Percentiles rank a stretch among this genome's conserved stretches.
Conservation (phyloP, 2,329 filamentous ascomycete species). For the Alternaria ventricosa region DNA sequence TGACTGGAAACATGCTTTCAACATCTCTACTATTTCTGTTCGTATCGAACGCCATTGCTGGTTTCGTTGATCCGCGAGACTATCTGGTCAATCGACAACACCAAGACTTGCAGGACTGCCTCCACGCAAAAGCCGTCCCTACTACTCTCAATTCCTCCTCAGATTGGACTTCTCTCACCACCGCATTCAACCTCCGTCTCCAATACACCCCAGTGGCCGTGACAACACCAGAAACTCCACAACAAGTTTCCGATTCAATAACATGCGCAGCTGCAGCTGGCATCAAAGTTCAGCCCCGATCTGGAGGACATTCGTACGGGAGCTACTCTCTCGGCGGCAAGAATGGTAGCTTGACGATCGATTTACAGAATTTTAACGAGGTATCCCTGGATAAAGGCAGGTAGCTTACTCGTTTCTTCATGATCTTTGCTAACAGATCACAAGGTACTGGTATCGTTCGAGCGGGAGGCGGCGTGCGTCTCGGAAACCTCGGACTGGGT, state of each 20-base stretch:
- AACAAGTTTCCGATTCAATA: slow-evolving; percentile 61
- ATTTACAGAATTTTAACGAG: slow-evolving; percentile 3
- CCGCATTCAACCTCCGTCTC: slow-evolving; percentile 24
- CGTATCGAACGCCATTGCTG: background rate
- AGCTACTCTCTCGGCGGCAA: slow-evolving; percentile 54
- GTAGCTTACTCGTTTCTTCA: slow-evolving; percentile 46
- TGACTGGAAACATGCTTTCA: background rate
- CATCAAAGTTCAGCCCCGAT: slow-evolving; percentile 63
- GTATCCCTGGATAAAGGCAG: slow-evolving; percentile 49
- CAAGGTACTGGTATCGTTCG: slow-evolving; percentile 46
- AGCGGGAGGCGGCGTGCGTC: slow-evolving; percentile 55
- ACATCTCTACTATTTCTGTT: background rate
- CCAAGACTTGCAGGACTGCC: background rate
- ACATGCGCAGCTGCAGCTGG: slow-evolving; percentile 59
- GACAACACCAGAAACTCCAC: slow-evolving; percentile 56
- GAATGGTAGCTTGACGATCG: slow-evolving; percentile 50
- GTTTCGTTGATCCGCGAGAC: background rate
- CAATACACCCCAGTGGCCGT: slow-evolving; percentile 58
- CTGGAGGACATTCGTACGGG: slow-evolving; percentile 67
- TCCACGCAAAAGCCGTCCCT: background rate
- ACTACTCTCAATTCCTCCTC: slow-evolving; percentile 1
- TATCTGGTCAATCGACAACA: background rate
- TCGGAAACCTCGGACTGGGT: slow-evolving; percentile 43
- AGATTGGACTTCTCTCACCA: slow-evolving; percentile 2
- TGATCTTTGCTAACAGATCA: slow-evolving; percentile 18